phyloP scores from a whole-genome alignment of 345 rosid genomes.

The Pistacia atlantica region DNA sequence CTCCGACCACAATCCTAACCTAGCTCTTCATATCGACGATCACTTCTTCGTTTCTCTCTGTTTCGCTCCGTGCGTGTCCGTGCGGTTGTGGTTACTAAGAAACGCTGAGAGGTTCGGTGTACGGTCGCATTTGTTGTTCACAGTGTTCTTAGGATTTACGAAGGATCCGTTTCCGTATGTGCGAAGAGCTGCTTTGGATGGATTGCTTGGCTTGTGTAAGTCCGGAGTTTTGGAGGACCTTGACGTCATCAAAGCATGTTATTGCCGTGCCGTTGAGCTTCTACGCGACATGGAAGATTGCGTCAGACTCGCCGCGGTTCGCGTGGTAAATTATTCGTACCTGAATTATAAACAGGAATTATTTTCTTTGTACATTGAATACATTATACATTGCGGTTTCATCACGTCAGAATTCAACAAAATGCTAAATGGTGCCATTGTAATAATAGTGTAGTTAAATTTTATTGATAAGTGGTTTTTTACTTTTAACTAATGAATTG shows the following conservation, averaged over 20 bases:
- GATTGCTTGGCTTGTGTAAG: constrained; percentile 48
- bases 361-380: too few relatives aligned
- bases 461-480: too few relatives aligned
- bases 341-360: background rate
- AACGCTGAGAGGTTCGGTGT: constrained; percentile 61
- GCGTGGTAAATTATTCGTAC: constrained; percentile 45
- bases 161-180: constrained; percentile 86
- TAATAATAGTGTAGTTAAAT: background rate
- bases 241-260: constrained; percentile 62
- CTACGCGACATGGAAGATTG: constrained; percentile 58
- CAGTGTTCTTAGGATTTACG: constrained; percentile 68
- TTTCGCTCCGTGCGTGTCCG: constrained; percentile 42
- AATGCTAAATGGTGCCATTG: background rate
- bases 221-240: constrained; percentile 53
- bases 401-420: too few relatives aligned
- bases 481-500: too few relatives aligned
- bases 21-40: constrained; percentile 44
- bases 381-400: too few relatives aligned
- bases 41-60: constrained; percentile 60
- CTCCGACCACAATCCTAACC: constrained; percentile 28
- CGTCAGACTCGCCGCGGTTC: constrained; percentile 74
- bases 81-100: constrained; percentile 60
- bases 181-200: constrained; percentile 71
- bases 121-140: constrained; percentile 49
- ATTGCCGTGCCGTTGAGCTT: constrained; percentile 73